phyloP scores from a whole-genome alignment of 148 eudicot species.

The Diospyros kaki region DNA sequence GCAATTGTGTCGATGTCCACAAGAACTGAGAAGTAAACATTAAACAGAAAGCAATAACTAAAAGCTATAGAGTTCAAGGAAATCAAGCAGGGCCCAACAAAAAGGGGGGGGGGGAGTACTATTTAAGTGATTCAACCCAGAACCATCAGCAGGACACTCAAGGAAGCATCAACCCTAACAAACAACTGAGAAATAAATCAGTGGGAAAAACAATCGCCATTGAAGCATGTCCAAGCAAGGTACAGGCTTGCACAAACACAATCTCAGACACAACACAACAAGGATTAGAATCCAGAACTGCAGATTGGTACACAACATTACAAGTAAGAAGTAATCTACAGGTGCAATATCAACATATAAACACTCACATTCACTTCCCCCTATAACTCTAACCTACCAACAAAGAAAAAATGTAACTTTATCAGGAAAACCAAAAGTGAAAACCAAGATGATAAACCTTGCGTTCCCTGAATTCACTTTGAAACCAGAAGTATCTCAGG shows the following conservation, averaged over 20 bases:
- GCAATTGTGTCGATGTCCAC: background rate
- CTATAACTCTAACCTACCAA: slow-evolving; percentile 4
- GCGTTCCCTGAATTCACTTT: slow-evolving; percentile 34
- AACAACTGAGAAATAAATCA: background rate
- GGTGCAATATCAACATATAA: slow-evolving; percentile 1
- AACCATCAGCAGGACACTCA: background rate
- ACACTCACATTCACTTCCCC: slow-evolving; percentile 4
- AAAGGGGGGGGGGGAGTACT: too few relatives aligned
- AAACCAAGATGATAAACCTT: slow-evolving; percentile 2
- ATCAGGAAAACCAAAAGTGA: background rate
- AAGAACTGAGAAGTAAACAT: background rate
- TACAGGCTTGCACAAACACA: slow-evolving; percentile 1
- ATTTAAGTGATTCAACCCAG: background rate
- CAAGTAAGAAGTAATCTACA: background rate
- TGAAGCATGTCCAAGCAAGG: slow-evolving; percentile 12
- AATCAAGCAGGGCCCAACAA: background rate
- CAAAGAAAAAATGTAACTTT: background rate
- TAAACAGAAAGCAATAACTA: background rate
- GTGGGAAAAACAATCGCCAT: slow-evolving; percentile 2
- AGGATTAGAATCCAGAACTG: background rate
- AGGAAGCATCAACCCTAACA: background rate
- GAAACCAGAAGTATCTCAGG: slow-evolving; percentile 88
- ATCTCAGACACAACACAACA: background rate
- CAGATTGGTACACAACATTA: background rate
- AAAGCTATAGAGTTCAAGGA: background rate